These are phyloP conservation scores for Eucommia ulmoides DNA, from an alignment of 257 asterid species.

Conservation along the genomic window DNA sequence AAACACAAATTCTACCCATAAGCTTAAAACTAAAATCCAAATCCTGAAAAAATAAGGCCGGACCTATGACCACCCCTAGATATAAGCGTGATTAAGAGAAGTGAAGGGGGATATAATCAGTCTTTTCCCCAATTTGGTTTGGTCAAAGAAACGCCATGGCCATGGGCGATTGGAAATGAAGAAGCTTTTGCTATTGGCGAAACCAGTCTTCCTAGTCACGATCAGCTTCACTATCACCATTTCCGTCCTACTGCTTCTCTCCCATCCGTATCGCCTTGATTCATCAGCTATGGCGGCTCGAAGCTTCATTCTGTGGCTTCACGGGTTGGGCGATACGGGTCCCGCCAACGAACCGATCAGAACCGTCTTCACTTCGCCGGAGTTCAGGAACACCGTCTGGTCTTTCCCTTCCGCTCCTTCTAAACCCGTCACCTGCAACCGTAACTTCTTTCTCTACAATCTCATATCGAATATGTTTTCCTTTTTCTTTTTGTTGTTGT, in stretches of 20 bases:
- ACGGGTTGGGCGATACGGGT: conserved; percentile 95
- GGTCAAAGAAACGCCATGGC: conserved; percentile 15
- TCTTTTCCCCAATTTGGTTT: no score
- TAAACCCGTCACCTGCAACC: conserved; percentile 78
- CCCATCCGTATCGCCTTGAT: conserved; percentile 14
- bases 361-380: conserved; percentile 62
- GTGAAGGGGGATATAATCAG: no score
- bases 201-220: conserved; percentile 33
- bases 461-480: not conserved
- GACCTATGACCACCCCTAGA: no score
- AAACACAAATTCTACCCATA: no score
- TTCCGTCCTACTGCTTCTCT: conserved; percentile 28
- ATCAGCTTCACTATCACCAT: conserved; percentile 45
- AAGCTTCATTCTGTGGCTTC: conserved; percentile 82
- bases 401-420: conserved; percentile 95
- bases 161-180: conserved; percentile 23
- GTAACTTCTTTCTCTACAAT: no score
- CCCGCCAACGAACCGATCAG: conserved; percentile 92
- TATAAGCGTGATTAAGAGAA: no score
- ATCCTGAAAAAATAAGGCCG: no score
- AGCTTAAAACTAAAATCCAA: no score
- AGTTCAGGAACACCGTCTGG: conserved; percentile 68
- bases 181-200: conserved; percentile 21
- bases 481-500: not conserved
- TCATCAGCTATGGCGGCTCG: conserved; percentile 46